These are phyloP conservation scores for Galerina marginata DNA, from an alignment of 768 basidiomycete species.

Conservation along the genomic window DNA sequence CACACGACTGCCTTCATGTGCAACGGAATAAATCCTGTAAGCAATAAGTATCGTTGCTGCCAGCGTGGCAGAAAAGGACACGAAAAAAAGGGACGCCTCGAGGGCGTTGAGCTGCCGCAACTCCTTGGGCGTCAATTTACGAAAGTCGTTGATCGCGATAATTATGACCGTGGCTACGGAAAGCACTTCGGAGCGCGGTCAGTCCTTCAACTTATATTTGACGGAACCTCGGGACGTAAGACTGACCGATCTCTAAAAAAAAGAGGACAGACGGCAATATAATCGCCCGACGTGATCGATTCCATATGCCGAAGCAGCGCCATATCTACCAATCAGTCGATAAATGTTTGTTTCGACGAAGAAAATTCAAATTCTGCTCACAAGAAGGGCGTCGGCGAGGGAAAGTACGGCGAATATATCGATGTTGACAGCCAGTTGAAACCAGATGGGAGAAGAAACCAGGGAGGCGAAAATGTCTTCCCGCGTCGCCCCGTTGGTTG, in stretches of 20 bases:
- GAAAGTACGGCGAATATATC: not conserved
- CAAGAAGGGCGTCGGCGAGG: not conserved
- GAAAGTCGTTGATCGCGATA: not conserved
- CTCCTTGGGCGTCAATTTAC: no score
- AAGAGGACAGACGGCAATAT: not conserved
- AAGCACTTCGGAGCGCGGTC: not conserved
- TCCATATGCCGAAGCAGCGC: not conserved
- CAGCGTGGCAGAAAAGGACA: not conserved
- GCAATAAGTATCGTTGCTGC: not conserved
- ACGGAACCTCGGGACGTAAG: not conserved
- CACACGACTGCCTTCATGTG: no score
- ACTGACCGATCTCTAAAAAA: not conserved
- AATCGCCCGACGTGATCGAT: not conserved
- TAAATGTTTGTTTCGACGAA: not conserved
- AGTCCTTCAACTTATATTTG: not conserved
- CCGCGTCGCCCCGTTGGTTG: not conserved
- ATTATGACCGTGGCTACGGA: not conserved
- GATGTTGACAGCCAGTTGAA: not conserved
- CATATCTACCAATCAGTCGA: not conserved
- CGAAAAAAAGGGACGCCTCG: not conserved
- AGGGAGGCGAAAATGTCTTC: not conserved
- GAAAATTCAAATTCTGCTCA: not conserved
- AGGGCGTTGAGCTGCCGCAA: no score
- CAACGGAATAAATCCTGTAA: conserved; percentile 1
- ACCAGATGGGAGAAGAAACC: not conserved